A percentile compares a stretch with the other conserved stretches of the same genome.
phyloP scores from a whole-genome alignment of 129 eudicot species.

The Tagetes patula region DNA sequence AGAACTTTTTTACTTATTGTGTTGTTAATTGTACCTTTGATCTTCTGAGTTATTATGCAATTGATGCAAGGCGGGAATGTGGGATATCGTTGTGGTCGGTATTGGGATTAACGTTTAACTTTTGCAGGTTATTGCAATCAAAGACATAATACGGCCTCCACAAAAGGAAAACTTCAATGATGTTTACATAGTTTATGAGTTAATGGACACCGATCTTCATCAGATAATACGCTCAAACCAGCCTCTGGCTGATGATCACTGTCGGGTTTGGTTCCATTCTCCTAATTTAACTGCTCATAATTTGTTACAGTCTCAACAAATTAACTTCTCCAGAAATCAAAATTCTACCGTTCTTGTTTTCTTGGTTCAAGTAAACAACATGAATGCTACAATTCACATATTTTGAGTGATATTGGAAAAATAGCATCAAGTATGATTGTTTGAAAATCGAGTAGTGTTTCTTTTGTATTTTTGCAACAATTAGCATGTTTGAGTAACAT shows the following conservation, averaged over 20 bases:
- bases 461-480: not conserved
- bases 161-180: slow-evolving; percentile 78
- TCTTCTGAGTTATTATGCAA: not conserved
- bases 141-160: slow-evolving; percentile 87
- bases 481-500: not conserved
- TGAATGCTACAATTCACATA: not conserved
- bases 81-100: slow-evolving; percentile 13
- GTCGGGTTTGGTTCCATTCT: slow-evolving; percentile 66
- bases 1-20: not conserved
- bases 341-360: not conserved
- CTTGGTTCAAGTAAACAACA: not conserved
- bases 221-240: slow-evolving; percentile 90
- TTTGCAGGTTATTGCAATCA: slow-evolving; percentile 73
- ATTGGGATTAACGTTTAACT: slow-evolving; percentile 3
- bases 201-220: slow-evolving; percentile 95
- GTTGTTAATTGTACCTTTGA: not conserved
- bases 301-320: not conserved
- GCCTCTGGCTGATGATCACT: slow-evolving; percentile 76
- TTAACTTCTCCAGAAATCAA: not conserved
- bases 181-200: slow-evolving; percentile 81
- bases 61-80: not conserved
- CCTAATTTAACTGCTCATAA: not conserved
- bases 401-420: not conserved
- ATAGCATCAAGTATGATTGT: not conserved
- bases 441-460: not conserved